A percentile compares a stretch with the other conserved stretches of the same genome.
Evolutionary conservation across 768 basidiomycete species (phyloP).

Genomic region (Naganishia vishniacii): DNA sequence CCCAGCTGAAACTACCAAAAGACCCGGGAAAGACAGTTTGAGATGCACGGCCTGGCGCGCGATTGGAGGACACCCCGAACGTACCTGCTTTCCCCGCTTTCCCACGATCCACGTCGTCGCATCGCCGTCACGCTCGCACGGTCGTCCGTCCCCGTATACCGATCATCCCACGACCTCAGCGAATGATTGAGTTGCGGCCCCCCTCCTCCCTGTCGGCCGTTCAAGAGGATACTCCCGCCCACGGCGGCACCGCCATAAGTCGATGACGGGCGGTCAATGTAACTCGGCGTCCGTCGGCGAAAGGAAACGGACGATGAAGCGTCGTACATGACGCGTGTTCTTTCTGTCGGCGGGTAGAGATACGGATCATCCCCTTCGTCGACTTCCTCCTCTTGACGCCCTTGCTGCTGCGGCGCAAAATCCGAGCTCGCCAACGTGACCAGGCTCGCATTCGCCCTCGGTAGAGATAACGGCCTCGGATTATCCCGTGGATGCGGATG

Average conservation of each 20-base stretch:
- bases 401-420: constrained; percentile 54
- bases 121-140: constrained; percentile 87
- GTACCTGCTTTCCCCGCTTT: constrained; percentile 70
- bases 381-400: neutral
- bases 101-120: constrained; percentile 83
- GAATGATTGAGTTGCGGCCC: neutral
- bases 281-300: neutral
- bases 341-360: neutral
- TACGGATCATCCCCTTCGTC: neutral
- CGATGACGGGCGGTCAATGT: constrained; percentile 9
- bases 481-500: constrained; percentile 93
- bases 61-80: too few species aligned
- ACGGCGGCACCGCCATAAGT: neutral
- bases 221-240: neutral
- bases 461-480: constrained; percentile 83
- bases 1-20: constrained; percentile 44
- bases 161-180: neutral
- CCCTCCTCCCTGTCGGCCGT: neutral
- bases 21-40: too few species aligned
- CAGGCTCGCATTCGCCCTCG: constrained; percentile 83
- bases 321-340: neutral
- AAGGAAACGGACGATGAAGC: too few species aligned
- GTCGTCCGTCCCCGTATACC: constrained; percentile 53
- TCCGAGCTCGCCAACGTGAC: constrained; percentile 91
- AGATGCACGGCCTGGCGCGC: too few species aligned